phyloP scores from a whole-genome alignment of 768 basidiomycete genomes.

The Termitomyces heimii region DNA sequence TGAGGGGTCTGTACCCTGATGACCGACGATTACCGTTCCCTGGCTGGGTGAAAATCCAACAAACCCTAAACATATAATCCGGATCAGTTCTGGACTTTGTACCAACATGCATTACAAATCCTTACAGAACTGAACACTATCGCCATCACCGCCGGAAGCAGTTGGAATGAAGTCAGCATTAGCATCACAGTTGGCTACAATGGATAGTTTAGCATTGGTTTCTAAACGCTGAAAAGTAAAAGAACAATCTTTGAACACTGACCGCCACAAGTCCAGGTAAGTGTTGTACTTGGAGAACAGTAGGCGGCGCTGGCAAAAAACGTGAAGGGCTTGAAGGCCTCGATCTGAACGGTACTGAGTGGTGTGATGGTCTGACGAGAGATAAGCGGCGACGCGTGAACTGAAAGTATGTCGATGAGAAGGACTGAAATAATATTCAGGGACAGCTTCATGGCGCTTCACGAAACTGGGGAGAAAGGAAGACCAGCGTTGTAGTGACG shows the following conservation, averaged over 20 bases:
- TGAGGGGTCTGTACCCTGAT: constrained; percentile 35
- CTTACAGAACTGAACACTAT: constrained; percentile 32
- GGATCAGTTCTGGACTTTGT: background rate
- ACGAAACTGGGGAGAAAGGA: background rate
- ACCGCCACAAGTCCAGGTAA: constrained; percentile 43
- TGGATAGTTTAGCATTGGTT: background rate
- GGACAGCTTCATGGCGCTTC: background rate
- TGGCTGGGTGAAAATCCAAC: constrained; percentile 25
- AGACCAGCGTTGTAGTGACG: background rate
- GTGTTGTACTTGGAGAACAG: constrained; percentile 30
- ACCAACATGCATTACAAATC: background rate
- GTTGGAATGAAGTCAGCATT: constrained; percentile 42
- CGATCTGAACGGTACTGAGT: constrained; percentile 29
- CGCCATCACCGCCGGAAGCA: constrained; percentile 45
- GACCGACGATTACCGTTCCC: constrained; percentile 32
- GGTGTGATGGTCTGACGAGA: constrained; percentile 20
- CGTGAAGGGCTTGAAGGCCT: constrained; percentile 31
- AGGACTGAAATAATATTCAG: background rate
- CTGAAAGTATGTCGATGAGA: background rate
- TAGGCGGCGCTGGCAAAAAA: constrained; percentile 37
- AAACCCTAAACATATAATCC: constrained; percentile 8
- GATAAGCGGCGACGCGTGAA: constrained; percentile 2
- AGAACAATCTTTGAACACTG: background rate
- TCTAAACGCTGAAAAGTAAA: background rate
- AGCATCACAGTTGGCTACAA: constrained; percentile 37